Conservation (phyloP, 2,329 filamentous ascomycete species). For the Hypoxylon sp. region DNA sequence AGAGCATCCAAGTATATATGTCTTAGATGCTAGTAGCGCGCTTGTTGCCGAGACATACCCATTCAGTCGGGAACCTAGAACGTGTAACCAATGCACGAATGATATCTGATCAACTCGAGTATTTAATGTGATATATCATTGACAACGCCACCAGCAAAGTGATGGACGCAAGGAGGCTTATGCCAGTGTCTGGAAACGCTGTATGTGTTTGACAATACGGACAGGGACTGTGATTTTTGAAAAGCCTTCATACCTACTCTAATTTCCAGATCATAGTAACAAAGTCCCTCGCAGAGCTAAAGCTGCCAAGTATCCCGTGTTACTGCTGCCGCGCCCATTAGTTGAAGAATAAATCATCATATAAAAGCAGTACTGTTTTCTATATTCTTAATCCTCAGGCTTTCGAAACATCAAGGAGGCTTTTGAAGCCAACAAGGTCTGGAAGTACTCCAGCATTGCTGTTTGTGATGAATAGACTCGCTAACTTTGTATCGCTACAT, state of each 20-base stretch:
- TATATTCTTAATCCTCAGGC: background rate
- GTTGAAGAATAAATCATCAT: background rate
- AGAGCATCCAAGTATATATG: background rate
- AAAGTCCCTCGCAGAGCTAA: slow-evolving; percentile 18
- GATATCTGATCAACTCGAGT: background rate
- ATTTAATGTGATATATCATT: slow-evolving; percentile 4
- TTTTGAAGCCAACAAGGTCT: background rate
- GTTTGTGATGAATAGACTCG: background rate
- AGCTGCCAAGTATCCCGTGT: slow-evolving; percentile 4
- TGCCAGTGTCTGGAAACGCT: slow-evolving; percentile 3
- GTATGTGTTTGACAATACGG: slow-evolving; percentile 9
- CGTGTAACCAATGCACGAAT: background rate
- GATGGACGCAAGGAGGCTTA: slow-evolving; percentile 1
- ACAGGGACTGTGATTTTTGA: slow-evolving; percentile 3
- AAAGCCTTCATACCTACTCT: slow-evolving; percentile 11
- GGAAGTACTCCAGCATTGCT: background rate
- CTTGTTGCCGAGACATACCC: background rate
- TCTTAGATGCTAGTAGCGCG: background rate
- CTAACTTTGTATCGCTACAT: background rate
- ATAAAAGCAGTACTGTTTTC: background rate
- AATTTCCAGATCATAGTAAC: slow-evolving; percentile 7
- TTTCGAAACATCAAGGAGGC: background rate
- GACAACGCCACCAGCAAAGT: background rate
- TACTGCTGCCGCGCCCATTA: background rate
- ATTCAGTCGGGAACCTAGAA: background rate